Evolutionary conservation across 495 filamentous ascomycete genomes (phyloP).

Genomic region (Penicillium egyptiacum): DNA sequence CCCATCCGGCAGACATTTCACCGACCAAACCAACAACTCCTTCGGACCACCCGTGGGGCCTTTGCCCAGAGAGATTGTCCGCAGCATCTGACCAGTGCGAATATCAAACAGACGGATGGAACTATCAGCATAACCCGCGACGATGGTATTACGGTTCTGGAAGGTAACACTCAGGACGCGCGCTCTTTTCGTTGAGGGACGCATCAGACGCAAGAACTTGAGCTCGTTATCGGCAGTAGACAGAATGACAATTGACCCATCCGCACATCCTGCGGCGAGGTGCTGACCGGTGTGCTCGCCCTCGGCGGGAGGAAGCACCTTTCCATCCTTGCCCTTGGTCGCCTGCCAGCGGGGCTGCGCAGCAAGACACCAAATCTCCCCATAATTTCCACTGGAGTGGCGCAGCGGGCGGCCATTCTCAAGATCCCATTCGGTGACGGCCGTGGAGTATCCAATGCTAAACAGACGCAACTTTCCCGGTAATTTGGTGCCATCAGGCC

Average conservation of each 20-base stretch:
- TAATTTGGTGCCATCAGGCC: conserved; percentile 58
- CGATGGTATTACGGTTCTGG: conserved; percentile 75
- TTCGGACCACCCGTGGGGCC: conserved; percentile 73
- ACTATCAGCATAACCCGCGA: conserved; percentile 91
- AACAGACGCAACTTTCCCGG: conserved; percentile 82
- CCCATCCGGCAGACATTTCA: conserved; percentile 81
- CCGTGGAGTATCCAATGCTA: conserved; percentile 91
- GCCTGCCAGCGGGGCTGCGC: conserved; percentile 69
- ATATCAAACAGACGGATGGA: conserved; percentile 88
- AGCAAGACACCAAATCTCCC: conserved; percentile 93
- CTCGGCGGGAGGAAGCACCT: conserved; percentile 36
- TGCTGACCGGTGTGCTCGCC: conserved; percentile 60
- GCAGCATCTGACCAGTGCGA: conserved; percentile 67
- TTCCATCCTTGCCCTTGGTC: conserved; percentile 38
- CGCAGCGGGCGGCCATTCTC: conserved; percentile 69
- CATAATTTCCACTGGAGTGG: conserved; percentile 87
- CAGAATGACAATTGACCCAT: conserved; percentile 82
- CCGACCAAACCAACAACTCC: conserved; percentile 87
- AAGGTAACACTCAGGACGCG: conserved; percentile 88
- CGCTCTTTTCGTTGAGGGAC: conserved; percentile 74
- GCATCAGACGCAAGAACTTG: conserved; percentile 65
- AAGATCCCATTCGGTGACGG: conserved; percentile 93
- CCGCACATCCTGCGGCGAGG: conserved; percentile 86
- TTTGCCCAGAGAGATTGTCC: conserved; percentile 81
- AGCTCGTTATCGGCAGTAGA: conserved; percentile 81